Percentiles rank a stretch among this genome's conserved stretches.
phyloP scores from a whole-genome alignment of 2,329 filamentous ascomycete genomes.

The Setomelanomma holmii region DNA sequence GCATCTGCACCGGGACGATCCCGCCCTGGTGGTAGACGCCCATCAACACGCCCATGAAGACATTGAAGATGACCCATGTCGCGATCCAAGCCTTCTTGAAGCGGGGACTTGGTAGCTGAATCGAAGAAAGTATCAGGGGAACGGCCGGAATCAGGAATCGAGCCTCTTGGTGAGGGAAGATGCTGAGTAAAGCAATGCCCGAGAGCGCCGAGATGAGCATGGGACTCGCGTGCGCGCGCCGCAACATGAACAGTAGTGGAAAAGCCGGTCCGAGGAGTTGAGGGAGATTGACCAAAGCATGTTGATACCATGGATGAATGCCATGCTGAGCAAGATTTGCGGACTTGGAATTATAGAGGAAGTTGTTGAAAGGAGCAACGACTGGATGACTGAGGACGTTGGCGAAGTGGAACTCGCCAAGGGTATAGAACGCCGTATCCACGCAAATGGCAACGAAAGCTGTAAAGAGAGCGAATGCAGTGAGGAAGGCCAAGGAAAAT shows the following conservation, averaged over 20 bases:
- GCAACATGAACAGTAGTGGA: constrained; percentile 58
- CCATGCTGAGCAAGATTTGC: constrained; percentile 61
- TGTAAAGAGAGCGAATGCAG: constrained; percentile 71
- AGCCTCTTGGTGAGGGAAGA: constrained; percentile 81
- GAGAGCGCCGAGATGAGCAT: constrained; percentile 77
- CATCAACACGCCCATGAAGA: constrained; percentile 73
- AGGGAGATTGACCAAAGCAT: constrained; percentile 59
- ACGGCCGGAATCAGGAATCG: constrained; percentile 79
- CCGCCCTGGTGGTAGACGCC: constrained; percentile 84
- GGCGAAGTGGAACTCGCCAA: constrained; percentile 68
- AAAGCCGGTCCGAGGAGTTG: constrained; percentile 61
- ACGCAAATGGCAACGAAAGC: constrained; percentile 75
- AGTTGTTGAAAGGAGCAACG: constrained; percentile 61
- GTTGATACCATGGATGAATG: constrained; percentile 61
- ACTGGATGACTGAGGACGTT: constrained; percentile 65
- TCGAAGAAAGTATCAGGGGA: constrained; percentile 76
- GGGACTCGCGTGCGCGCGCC: constrained; percentile 57
- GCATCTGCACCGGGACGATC: constrained; percentile 76
- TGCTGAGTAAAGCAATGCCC: constrained; percentile 72
- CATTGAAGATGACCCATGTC: constrained; percentile 74
- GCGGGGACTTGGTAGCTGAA: constrained; percentile 68
- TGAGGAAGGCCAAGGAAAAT: constrained; percentile 67
- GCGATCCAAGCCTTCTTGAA: constrained; percentile 58
- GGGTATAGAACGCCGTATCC: constrained; percentile 83
- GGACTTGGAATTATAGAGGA: constrained; percentile 58